Evolutionary conservation across 169 alveolate species (phyloP).

Genomic region (Miamiensis avidus): DNA sequence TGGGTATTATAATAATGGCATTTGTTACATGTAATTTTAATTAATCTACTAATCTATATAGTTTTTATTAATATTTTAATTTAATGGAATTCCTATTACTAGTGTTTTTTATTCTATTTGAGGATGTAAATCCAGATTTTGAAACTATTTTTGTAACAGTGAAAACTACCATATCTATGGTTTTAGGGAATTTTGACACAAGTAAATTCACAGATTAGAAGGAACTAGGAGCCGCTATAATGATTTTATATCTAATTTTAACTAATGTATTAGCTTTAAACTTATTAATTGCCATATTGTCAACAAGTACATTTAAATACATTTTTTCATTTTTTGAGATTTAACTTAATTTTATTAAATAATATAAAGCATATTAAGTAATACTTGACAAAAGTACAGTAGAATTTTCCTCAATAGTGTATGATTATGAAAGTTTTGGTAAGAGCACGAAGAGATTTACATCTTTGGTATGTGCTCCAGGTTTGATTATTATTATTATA

Average conservation of each 20-base stretch:
- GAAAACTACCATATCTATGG: background rate
- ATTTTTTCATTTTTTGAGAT: background rate
- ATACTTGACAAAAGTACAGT: too few relatives aligned
- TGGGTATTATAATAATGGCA: background rate
- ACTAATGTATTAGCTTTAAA: background rate
- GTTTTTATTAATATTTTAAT: too few relatives aligned
- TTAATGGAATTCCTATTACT: too few relatives aligned
- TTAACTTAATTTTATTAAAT: too few relatives aligned
- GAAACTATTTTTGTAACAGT: too few relatives aligned
- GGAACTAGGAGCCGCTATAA: background rate
- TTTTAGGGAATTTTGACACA: background rate
- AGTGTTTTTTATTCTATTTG: background rate
- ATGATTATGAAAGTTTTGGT: background rate
- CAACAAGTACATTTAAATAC: background rate
- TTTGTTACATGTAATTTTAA: background rate
- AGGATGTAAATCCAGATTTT: background rate
- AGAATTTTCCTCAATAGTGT: background rate
- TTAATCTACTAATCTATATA: too few relatives aligned
- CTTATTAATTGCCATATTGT: background rate
- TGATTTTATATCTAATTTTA: too few relatives aligned
- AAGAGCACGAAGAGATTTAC: background rate
- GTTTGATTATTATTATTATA: too few relatives aligned
- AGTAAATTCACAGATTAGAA: background rate
- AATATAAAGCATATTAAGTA: too few relatives aligned
- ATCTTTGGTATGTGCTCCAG: background rate